Evolutionary conservation across 2,329 filamentous ascomycete genomes (phyloP), one percentile per base, ranked within the genome.

Genomic region (Moelleriella libera): DNA sequence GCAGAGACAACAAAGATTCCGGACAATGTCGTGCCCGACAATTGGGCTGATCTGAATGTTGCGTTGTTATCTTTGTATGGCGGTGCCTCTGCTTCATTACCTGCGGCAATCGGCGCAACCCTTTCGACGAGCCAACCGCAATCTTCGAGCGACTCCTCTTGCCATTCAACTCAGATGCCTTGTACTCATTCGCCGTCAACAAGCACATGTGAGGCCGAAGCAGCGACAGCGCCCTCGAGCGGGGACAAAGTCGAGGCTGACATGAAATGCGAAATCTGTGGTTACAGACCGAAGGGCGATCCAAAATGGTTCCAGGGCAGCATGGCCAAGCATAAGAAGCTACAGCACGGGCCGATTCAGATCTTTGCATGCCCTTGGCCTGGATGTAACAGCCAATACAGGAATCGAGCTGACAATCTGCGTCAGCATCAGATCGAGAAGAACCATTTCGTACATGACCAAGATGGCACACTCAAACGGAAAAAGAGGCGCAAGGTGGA

Each of bases 221-320:
- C 6, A 41, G 10, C 40, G 40, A 21, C n/a, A 12, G 42, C 10
- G 42, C 30, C 42, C 6, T 12, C 30, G 29, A 30, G 21, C 7
- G 34, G 8, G 9, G 45, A 46, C 30, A 44, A 69, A 49, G 50
- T 64, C 1, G 70, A 72, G 49, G 66, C 71, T 0, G 58, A 68
- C 44, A 64, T 66, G 45, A 65, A 65, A 51, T 78, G 75, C 54
- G 67, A 71, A 28, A 60, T 74, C 14, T 78, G 75, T 50, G 72
- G 69, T 3, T 78, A 78, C 58, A 65, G 71, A 8, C 75, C 75
- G 1, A 74, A 72, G 51, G 75, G 75, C 4, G 67, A 75, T 45
- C 73, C 74, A n/a, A 67, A 70, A 49, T 78, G 75, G 75, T 78
- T 77, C 55, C 69, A 69, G 43, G 74, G 74, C 5, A 76, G 71